Conservation (phyloP, 1,139 yeast species). For the Entelexis sorbosivorans region DNA sequence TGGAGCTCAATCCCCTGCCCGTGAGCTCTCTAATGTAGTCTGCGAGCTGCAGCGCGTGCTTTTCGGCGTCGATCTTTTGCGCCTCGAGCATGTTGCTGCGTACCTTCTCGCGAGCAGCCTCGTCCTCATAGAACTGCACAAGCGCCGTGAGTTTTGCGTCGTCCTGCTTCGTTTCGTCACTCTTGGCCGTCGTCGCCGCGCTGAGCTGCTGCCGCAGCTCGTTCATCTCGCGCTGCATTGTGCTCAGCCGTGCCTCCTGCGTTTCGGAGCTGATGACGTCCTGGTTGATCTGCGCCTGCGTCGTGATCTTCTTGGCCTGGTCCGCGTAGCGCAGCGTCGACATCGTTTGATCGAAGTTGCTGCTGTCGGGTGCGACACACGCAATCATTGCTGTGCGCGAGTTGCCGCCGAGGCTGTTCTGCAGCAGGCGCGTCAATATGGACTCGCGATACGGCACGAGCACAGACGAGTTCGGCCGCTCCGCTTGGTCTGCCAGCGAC, state of each 20-base stretch:
- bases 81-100: slow-evolving; percentile 30
- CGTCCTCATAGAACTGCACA: slow-evolving; percentile 37
- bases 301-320: slow-evolving; percentile 57
- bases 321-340: slow-evolving; percentile 68
- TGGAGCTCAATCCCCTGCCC: slow-evolving; percentile 24
- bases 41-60: slow-evolving; percentile 28
- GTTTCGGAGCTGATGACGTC: slow-evolving; percentile 33
- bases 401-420: slow-evolving; percentile 86
- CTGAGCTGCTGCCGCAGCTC: slow-evolving; percentile 27
- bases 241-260: slow-evolving; percentile 32
- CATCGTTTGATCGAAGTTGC: slow-evolving; percentile 62
- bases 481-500: slow-evolving; percentile 38
- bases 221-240: slow-evolving; percentile 36
- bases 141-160: slow-evolving; percentile 28
- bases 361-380: slow-evolving; percentile 75
- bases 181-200: slow-evolving; percentile 22
- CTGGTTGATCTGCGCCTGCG: slow-evolving; percentile 45
- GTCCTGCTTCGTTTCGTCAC: slow-evolving; percentile 19
- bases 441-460: slow-evolving; percentile 67
- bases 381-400: slow-evolving; percentile 95
- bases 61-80: slow-evolving; percentile 27
- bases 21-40: slow-evolving; percentile 31
- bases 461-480: slow-evolving; percentile 23
- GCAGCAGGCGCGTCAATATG: slow-evolving; percentile 55
- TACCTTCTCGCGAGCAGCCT: slow-evolving; percentile 32